phyloP scores from a whole-genome alignment of 108 stramenopile species.

The Nannochloropsis salina region DNA sequence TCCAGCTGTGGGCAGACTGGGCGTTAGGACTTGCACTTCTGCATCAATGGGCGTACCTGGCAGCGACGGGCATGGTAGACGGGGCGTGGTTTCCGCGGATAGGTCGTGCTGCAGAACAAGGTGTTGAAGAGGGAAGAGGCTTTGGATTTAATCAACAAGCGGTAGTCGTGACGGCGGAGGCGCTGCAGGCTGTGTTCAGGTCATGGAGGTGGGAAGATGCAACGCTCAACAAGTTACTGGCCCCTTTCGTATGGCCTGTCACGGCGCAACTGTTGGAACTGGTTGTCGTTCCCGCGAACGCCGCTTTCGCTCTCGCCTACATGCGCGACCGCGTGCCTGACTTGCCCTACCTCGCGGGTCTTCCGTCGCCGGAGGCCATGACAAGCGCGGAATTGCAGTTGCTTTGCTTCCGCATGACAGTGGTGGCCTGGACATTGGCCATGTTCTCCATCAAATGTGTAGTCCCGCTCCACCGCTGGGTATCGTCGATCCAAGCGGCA shows the following conservation, averaged over 20 bases:
- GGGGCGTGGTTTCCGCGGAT: background rate
- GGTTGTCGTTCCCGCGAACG: conserved; percentile 4
- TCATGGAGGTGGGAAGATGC: background rate
- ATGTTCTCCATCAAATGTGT: background rate
- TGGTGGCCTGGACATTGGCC: background rate
- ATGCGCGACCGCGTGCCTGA: background rate
- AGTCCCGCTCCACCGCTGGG: background rate
- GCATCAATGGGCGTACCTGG: conserved; percentile 30
- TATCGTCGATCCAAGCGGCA: background rate
- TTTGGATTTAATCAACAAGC: background rate
- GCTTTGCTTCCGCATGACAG: background rate
- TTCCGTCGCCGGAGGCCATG: background rate
- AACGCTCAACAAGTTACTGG: background rate
- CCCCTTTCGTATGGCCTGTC: background rate
- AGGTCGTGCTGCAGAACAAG: background rate
- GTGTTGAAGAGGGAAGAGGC: background rate
- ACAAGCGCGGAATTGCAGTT: background rate
- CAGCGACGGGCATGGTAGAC: conserved; percentile 23
- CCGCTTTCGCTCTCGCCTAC: conserved; percentile 15
- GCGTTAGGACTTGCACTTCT: conserved; percentile 26
- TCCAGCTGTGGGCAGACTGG: background rate
- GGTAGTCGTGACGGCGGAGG: background rate
- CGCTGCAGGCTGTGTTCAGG: background rate
- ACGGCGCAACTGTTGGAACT: background rate
- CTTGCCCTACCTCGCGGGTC: background rate